Evolutionary conservation across 2,329 filamentous ascomycete genomes (phyloP).

Genomic region (Grosmannia clavigera): DNA sequence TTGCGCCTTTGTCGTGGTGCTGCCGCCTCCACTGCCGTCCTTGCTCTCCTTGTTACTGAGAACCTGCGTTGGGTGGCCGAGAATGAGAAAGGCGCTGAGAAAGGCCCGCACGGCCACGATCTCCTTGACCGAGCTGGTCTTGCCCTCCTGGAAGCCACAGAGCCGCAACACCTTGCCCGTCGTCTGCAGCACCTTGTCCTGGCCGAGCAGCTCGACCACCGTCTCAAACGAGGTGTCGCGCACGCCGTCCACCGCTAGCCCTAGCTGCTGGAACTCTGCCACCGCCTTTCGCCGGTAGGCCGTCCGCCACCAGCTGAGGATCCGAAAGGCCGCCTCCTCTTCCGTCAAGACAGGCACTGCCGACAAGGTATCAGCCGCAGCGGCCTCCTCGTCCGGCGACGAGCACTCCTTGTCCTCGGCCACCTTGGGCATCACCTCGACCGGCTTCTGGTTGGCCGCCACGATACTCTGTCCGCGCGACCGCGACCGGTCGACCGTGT

Average conservation of each 20-base stretch:
- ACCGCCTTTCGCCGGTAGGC: constrained; percentile 45
- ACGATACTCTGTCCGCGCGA: constrained; percentile 40
- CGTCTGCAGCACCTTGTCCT: constrained; percentile 50
- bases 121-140: constrained; percentile 48
- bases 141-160: constrained; percentile 56
- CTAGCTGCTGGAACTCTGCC: constrained; percentile 52
- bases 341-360: constrained; percentile 13
- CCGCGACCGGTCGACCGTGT: constrained; percentile 33
- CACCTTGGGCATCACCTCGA: constrained; percentile 34
- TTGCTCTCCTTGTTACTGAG: constrained; percentile 55
- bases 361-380: neutral
- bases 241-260: constrained; percentile 58
- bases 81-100: constrained; percentile 66
- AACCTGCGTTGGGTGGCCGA: constrained; percentile 67
- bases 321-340: constrained; percentile 49
- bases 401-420: constrained; percentile 34
- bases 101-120: constrained; percentile 65
- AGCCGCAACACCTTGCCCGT: constrained; percentile 57
- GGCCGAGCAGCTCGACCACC: constrained; percentile 55
- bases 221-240: constrained; percentile 60
- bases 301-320: constrained; percentile 61
- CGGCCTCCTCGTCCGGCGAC: neutral
- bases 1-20: neutral
- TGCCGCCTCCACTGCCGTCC: neutral
- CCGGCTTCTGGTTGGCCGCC: constrained; percentile 32